Conservation (phyloP, 371 early-diverging fungal genomes). For the Mucor irregularis region DNA sequence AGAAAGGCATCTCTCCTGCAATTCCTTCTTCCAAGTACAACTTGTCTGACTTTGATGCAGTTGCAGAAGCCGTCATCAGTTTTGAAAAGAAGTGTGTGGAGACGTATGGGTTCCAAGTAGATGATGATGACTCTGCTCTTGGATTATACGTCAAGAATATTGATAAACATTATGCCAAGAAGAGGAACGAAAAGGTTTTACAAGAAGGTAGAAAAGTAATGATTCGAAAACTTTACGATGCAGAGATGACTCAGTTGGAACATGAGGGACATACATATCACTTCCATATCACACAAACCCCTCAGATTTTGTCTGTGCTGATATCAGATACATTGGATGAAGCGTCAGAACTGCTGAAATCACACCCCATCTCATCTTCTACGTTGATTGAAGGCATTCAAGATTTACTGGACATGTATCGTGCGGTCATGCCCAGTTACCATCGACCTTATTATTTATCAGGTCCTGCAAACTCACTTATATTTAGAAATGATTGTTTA, state of each 20-base stretch:
- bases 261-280: conserved; percentile 14
- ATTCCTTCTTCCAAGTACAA: conserved; percentile 22
- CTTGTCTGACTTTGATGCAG: conserved; percentile 15
- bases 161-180: conserved; percentile 41
- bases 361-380: conserved; percentile 37
- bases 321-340: conserved; percentile 35
- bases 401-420: conserved; percentile 53
- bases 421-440: conserved; percentile 54
- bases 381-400: conserved; percentile 33
- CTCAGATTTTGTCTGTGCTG: conserved; percentile 31
- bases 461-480: conserved; percentile 58
- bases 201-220: conserved; percentile 41
- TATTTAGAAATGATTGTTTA: conserved; percentile 75
- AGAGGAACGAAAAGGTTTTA: conserved; percentile 33
- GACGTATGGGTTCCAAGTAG: conserved; percentile 4
- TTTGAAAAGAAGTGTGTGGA: conserved; percentile 17
- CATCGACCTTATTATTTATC: conserved; percentile 36
- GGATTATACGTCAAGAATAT: conserved; percentile 25
- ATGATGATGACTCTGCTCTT: not conserved
- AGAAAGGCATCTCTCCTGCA: conserved; percentile 13
- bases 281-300: conserved; percentile 46
- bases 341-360: conserved; percentile 28
- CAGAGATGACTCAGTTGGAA: conserved; percentile 22
- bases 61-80: conserved; percentile 7
- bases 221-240: conserved; percentile 43